Percentiles rank a stretch among this genome's conserved stretches.
Conservation (phyloP, 768 basidiomycete species). For the Mycena filopes region DNA sequence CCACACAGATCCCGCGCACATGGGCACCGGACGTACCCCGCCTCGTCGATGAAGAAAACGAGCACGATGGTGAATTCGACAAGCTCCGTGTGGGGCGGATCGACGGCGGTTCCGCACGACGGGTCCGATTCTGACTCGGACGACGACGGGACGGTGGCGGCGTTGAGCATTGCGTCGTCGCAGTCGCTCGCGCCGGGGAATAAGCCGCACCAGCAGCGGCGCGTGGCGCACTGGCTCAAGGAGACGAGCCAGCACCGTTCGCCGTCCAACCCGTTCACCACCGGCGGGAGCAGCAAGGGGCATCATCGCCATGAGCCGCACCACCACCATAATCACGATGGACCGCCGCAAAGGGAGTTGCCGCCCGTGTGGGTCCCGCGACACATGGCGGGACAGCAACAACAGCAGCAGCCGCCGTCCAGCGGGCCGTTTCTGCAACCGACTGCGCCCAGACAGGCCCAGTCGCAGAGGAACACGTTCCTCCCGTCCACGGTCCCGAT, state of each 20-base stretch:
- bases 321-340: background rate
- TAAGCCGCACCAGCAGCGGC: conserved; percentile 10
- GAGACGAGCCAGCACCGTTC: background rate
- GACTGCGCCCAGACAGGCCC: too few relatives aligned
- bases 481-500: too few relatives aligned
- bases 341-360: background rate
- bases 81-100: background rate
- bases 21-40: background rate
- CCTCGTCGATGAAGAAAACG: conserved; percentile 6
- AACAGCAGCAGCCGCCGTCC: too few relatives aligned
- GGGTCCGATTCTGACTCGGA: background rate
- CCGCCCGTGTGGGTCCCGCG: conserved; percentile 1
- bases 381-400: background rate
- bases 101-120: background rate
- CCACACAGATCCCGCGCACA: background rate
- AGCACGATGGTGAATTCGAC: background rate
- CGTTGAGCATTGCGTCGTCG: conserved; percentile 16
- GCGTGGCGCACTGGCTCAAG: background rate
- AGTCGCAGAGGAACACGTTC: too few relatives aligned
- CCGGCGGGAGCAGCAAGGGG: background rate
- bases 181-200: conserved; percentile 9
- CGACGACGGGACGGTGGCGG: background rate
- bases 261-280: background rate
- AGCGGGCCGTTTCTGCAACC: too few relatives aligned
- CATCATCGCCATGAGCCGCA: background rate